Base-by-base conservation (phyloP, 805 yeast species). In the Yamadazyma tumulicola region DNA sequence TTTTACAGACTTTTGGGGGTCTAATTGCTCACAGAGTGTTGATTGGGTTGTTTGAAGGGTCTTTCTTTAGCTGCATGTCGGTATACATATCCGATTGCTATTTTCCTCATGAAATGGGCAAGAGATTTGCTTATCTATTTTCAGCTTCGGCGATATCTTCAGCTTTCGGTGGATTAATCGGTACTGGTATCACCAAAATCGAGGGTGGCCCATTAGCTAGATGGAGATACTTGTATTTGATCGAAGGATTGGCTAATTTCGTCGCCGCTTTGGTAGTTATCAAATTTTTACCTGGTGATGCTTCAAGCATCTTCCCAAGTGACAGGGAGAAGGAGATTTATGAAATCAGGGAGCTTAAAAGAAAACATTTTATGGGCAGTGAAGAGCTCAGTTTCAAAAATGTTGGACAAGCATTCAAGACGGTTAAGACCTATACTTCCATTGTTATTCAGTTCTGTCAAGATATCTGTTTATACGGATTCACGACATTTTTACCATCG, bases 151-250 rank as follows among this genome's bases (percentile, higher is more conserved):
- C 81, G 42, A 65, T 83, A 34, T 85, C 89, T 1, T 87, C 89
- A 51, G 86, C 84, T 12, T 81, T 83, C 47, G 81, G 83, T 7
- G 88, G 88, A 35, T 75, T 84, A 13, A 69, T 83, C 44, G 86
- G 88, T 6, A 77, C 72, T 47, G 75, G 75, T 40, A 72, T 79
- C 42, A 58, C 75, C 45, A 76, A 75, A 26, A 61, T 83, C 46
- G 67, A 76, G 42, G 68, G 67, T 6, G 49, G 20, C 42, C 58
- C 58, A 32, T 41, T 64, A 22, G 43, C 49, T 4, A 59, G 72
- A 6, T 74, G 78, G 78, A 59, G 66, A 46, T 74, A 75, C 74
- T 56, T 73, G 23, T 74, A 69, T 42, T 59, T 74, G 33, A 61
- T 73, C 40, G 76, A 72, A 41, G 77, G 76, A 25, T 46, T 55